Base-by-base conservation (phyloP, 2,329 filamentous ascomycete species). In the Fusarium sp. region DNA sequence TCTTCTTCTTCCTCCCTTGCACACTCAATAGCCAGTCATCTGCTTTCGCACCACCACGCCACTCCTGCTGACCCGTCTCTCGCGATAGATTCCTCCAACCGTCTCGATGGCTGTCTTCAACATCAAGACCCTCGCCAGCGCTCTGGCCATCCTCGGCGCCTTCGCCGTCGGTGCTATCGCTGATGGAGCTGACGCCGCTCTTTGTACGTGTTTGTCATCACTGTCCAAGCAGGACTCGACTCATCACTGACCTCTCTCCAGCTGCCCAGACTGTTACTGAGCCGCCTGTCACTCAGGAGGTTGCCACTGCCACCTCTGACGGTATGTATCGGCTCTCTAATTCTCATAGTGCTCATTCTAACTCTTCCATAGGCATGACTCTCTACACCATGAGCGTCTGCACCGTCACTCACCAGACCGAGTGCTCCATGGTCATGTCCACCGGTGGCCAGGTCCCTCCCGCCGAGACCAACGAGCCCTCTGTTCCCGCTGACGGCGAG, bases 361-460 rank as follows among this genome's bases (percentile, higher is more conserved):
- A 61, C 47, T 41, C 55, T 8, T 46, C n/a, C 8, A 18, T 44
- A 82, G 79, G 79, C 3, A 68, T 71, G 23, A 55, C 78, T 31
- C 65, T 82, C 44, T 78, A 79, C 67, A 76, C 79, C 30, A 75
- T 80, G 69, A 81, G 80, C 71, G 67, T 79, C 57, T 82, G 81
- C 75, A 77, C 75, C 65, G 62, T 82, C 52, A 67, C 80, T 30
- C 74, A 79, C 30, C 75, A 74, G 60, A 82, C 80, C 34, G 67
- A 75, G 55, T 82, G 81, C 72, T 65, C 73, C 34, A 64, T 76
- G 48, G 72, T 75, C 50, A 70, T 77, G 52, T 77, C 78, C 28
- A 78, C 73, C 41, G 75, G 62, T 43, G 66, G 54, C 23, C 56
- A 60, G 11, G 60, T 41, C 28, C 66, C 65, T 28, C 52, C 58